Percentiles rank a stretch among this genome's conserved stretches.
Evolutionary conservation across 2,329 filamentous ascomycete species (phyloP).

Genomic region (Aureobasidium vineae): DNA sequence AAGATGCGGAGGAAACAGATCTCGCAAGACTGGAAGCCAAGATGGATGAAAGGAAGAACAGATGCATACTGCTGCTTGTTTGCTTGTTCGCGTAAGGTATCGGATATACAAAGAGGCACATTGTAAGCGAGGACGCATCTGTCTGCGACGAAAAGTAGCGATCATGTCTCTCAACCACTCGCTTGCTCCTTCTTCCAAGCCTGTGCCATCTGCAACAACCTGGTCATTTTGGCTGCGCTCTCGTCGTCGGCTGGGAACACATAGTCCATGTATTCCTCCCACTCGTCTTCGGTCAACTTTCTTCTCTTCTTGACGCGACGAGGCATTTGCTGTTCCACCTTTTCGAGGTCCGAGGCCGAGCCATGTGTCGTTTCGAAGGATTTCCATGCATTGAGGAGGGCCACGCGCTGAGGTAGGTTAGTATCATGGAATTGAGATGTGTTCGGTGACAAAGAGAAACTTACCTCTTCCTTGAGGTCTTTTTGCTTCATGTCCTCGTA

Average conservation of each 20-base stretch:
- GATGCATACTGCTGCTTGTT: not conserved
- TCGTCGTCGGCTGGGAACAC: constrained; percentile 95
- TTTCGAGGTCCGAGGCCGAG: constrained; percentile 68
- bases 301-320: constrained; percentile 88
- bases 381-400: constrained; percentile 87
- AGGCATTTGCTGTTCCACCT: constrained; percentile 91
- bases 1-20: not conserved
- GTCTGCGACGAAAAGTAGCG: not conserved
- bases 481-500: constrained; percentile 84
- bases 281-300: constrained; percentile 86
- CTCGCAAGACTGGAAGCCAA: not conserved
- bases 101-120: not conserved
- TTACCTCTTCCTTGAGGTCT: constrained; percentile 81
- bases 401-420: constrained; percentile 62
- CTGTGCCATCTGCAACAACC: constrained; percentile 79
- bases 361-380: constrained; percentile 89
- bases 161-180: constrained; percentile 15
- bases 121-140: not conserved
- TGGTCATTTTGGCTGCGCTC: constrained; percentile 77
- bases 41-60: not conserved
- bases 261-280: constrained; percentile 96
- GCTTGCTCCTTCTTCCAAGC: constrained; percentile 73
- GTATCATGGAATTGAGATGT: constrained; percentile 23
- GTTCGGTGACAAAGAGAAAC: constrained; percentile 25
- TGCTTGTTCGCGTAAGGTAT: not conserved